These are phyloP conservation scores for Phialemoniopsis sp. DNA, from an alignment of 2,329 filamentous ascomycete species.

Conservation along the genomic window DNA sequence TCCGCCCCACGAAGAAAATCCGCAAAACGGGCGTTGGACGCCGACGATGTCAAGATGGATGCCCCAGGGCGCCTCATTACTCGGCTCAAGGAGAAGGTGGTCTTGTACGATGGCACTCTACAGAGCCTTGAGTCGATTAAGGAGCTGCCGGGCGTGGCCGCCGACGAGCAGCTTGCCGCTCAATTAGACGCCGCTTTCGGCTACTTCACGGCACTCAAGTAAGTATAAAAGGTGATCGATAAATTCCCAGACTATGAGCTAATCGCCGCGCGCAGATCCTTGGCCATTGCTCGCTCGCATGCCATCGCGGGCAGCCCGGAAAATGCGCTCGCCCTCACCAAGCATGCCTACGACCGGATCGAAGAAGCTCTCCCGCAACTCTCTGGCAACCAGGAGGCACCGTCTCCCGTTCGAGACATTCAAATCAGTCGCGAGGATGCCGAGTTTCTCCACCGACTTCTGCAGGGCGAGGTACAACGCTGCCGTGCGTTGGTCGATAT, in stretches of 20 bases:
- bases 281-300: conserved; percentile 84
- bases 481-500: conserved; percentile 85
- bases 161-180: conserved; percentile 69
- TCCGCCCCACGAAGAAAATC: conserved; percentile 32
- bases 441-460: conserved; percentile 53
- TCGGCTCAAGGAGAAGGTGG: conserved; percentile 78
- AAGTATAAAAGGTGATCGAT: conserved; percentile 28
- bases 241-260: neutral
- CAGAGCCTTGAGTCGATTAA: conserved; percentile 89
- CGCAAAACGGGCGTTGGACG: conserved; percentile 23
- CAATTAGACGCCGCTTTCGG: conserved; percentile 74
- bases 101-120: conserved; percentile 85
- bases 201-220: conserved; percentile 91
- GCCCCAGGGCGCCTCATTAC: conserved; percentile 72
- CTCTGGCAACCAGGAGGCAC: conserved; percentile 26
- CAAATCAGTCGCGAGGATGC: conserved; percentile 59
- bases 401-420: conserved; percentile 56
- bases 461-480: conserved; percentile 71
- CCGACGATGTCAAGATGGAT: conserved; percentile 50
- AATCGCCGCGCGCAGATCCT: conserved; percentile 49
- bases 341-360: conserved; percentile 63
- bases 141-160: conserved; percentile 84
- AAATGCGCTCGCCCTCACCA: conserved; percentile 82
- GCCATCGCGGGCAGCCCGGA: conserved; percentile 65
- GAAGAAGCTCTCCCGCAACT: conserved; percentile 45